Base-by-base conservation (phyloP, 306 rosid species). In the Argentina anserina region DNA sequence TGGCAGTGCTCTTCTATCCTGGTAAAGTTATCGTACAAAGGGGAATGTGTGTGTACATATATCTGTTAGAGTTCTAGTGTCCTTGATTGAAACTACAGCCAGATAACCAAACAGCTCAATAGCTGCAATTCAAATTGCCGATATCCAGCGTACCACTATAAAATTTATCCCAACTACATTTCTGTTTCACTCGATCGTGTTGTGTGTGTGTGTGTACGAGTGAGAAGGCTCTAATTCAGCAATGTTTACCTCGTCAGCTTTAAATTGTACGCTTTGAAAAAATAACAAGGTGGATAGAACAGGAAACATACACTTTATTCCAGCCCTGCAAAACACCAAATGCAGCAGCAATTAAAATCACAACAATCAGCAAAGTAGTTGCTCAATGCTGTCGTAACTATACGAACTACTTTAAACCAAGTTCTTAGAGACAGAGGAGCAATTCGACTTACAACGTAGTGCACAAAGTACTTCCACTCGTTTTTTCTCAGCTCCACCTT, bases 401-500 rank as follows among this genome's bases (percentile, higher is more conserved):
- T 29, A 50, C 2, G 43, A 49, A 4, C 14, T 46, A 39, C 26
- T 56, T 53, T 40, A 6, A 36, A 75, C 5, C 41, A 67, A 14
- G 12, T 33, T n/a, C 28, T 21, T 2, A 39, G 25, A 34, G 23
- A 26, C 11, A 50, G 39, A 49, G 45, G 65, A 66, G 45, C 40
- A 49, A 65, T 73, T 69, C 34, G 75, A 88, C 98, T 85, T 83
- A 94, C 99, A 49, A 91, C 93, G 77, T 94, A 94, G 86, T 94
- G 99, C 72, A 94, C 96, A 78, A 86, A 91, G 88, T 88, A 94
- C 82, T 70, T 94, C 96, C 97, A 89, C 68, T 89, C 93, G 14
- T 87, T 88, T 67, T 94, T 85, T 82, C 89, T 81, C 52, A 81
- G 84, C 85, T 94, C 99, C 25, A 90, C 86, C 61, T 79, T 91